Percentiles rank a stretch among this genome's conserved stretches.
These are phyloP conservation scores for Tripterygium wilfordii DNA, from an alignment of 177 flowering plant genomes.

Conservation along the genomic window DNA sequence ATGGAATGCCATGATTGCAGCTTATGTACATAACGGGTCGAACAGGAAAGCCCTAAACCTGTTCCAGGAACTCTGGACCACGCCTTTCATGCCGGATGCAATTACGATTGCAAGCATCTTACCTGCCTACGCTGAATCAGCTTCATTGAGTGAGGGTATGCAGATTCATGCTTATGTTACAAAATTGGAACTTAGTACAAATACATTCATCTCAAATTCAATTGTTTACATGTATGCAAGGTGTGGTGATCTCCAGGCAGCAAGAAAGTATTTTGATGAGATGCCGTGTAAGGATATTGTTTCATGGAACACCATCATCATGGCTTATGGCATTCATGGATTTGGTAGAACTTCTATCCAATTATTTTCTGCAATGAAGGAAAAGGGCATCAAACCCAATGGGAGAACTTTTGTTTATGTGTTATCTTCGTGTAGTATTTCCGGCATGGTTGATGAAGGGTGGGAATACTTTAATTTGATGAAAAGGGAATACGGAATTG, in stretches of 20 bases:
- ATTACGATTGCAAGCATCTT: constrained; percentile 50
- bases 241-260: constrained; percentile 45
- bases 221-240: constrained; percentile 54
- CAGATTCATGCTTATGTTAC: constrained; percentile 46
- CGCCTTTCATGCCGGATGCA: constrained; percentile 37
- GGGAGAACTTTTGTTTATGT: constrained; percentile 55
- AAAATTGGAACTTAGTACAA: constrained; percentile 25
- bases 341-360: constrained; percentile 32
- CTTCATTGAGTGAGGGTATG: constrained; percentile 35
- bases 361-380: constrained; percentile 42
- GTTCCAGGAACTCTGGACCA: constrained; percentile 26
- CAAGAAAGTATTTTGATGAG: constrained; percentile 35
- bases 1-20: constrained; percentile 58
- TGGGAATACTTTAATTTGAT: constrained; percentile 49
- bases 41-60: constrained; percentile 37
- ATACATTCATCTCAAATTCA: constrained; percentile 46
- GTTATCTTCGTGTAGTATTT: constrained; percentile 53
- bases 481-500: constrained; percentile 41
- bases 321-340: constrained; percentile 74
- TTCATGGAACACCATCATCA: constrained; percentile 68
- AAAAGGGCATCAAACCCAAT: constrained; percentile 41
- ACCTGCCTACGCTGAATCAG: constrained; percentile 55
- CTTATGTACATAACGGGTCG: constrained; percentile 44
- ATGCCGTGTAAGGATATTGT: constrained; percentile 42
- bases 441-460: constrained; percentile 61